These are phyloP conservation scores for Euphorbia lathyris DNA, from an alignment of 345 rosid species.

Conservation along the genomic window DNA sequence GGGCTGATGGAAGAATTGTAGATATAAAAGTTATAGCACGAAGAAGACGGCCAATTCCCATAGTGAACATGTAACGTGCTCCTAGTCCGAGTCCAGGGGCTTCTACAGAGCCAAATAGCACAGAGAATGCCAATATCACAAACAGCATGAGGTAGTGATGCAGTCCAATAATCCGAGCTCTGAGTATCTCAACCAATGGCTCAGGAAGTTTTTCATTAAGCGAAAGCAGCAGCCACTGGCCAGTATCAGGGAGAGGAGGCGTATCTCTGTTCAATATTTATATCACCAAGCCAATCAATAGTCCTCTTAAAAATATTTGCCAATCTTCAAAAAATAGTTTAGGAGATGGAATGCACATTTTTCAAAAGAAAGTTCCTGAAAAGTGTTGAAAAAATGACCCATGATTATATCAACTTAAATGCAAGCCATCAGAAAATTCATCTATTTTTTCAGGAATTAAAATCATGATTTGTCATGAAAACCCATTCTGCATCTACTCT, in stretches of 20 bases:
- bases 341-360: neutral
- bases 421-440: conserved; percentile 4
- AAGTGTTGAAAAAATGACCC: neutral
- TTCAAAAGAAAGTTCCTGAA: neutral
- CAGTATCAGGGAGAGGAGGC: conserved; percentile 85
- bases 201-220: conserved; percentile 79
- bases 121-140: conserved; percentile 89
- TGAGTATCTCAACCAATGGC: conserved; percentile 58
- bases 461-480: neutral
- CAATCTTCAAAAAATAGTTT: conserved; percentile 10
- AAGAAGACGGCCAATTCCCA: conserved; percentile 89
- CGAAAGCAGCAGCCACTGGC: conserved; percentile 89
- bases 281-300: conserved; percentile 25
- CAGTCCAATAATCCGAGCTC: conserved; percentile 80
- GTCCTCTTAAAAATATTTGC: conserved; percentile 5
- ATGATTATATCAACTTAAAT: neutral
- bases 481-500: neutral
- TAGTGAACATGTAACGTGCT: conserved; percentile 87
- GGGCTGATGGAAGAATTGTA: conserved; percentile 86
- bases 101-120: conserved; percentile 64
- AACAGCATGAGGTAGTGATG: conserved; percentile 88
- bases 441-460: neutral
- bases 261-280: conserved; percentile 57
- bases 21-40: conserved; percentile 82
- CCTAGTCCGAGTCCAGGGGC: conserved; percentile 96